Evolutionary conservation across 768 basidiomycete species (phyloP).

Genomic region (Amanita brunnescens): DNA sequence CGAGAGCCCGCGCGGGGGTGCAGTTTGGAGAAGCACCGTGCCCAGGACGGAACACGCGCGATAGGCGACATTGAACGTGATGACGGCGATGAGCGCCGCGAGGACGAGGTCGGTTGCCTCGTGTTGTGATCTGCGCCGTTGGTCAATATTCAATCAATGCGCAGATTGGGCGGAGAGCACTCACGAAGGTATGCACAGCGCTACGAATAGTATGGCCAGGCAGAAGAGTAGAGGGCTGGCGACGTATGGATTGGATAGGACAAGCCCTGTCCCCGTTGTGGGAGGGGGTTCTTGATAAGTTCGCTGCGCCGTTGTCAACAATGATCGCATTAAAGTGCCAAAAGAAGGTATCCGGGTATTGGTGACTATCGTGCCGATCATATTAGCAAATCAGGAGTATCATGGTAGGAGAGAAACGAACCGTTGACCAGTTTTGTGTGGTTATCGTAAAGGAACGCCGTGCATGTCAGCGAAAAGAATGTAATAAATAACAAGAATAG

Average conservation of each 20-base stretch:
- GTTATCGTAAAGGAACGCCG: slow-evolving; percentile 51
- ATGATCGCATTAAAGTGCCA: slow-evolving; percentile 34
- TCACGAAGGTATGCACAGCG: too few relatives aligned
- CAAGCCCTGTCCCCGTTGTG: slow-evolving; percentile 24
- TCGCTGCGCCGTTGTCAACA: slow-evolving; percentile 27
- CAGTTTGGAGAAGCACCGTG: too few relatives aligned
- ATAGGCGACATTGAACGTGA: too few relatives aligned
- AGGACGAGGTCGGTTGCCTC: slow-evolving; percentile 76
- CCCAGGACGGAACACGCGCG: too few relatives aligned
- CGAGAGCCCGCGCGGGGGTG: slow-evolving; percentile 53
- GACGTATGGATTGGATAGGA: slow-evolving; percentile 57
- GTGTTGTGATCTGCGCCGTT: slow-evolving; percentile 39
- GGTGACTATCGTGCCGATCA: slow-evolving; percentile 37
- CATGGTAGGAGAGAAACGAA: slow-evolving; percentile 24
- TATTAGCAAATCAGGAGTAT: neutral
- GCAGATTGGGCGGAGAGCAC: slow-evolving; percentile 32
- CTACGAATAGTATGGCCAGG: slow-evolving; percentile 43
- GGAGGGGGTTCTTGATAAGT: slow-evolving; percentile 28
- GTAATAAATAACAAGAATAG: slow-evolving; percentile 45
- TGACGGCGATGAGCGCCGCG: slow-evolving; percentile 72
- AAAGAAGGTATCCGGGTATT: slow-evolving; percentile 55
- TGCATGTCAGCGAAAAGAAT: slow-evolving; percentile 47
- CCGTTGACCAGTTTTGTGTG: slow-evolving; percentile 57
- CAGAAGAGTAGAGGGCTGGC: too few relatives aligned
- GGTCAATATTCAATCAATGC: neutral